phyloP scores from a whole-genome alignment of 345 rosid genomes.

The Durio zibethinus region DNA sequence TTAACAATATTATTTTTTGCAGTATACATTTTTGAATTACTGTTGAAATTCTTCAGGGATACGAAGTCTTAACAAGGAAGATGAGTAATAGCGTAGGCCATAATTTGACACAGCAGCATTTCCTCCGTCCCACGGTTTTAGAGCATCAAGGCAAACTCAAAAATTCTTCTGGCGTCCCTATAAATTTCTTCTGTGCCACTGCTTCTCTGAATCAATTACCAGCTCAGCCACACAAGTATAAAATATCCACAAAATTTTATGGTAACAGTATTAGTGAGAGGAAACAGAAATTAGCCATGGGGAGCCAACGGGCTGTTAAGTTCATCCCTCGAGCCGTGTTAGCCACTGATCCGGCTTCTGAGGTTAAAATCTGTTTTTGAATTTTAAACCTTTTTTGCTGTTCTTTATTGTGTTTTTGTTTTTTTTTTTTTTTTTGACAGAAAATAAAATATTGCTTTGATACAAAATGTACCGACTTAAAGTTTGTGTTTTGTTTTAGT shows the following conservation, averaged over 20 bases:
- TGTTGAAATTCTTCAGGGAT: conserved; percentile 34
- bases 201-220: conserved; percentile 33
- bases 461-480: neutral
- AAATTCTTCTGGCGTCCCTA: conserved; percentile 43
- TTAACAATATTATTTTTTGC: neutral
- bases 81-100: conserved; percentile 68
- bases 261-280: conserved; percentile 41
- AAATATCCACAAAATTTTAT: conserved; percentile 37
- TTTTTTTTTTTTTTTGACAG: neutral
- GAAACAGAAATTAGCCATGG: conserved; percentile 32
- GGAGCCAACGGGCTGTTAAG: conserved; percentile 31
- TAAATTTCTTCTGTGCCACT: conserved; percentile 42
- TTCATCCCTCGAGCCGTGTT: conserved; percentile 62
- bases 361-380: conserved; percentile 34
- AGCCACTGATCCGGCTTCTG: conserved; percentile 63
- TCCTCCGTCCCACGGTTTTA: conserved; percentile 50
- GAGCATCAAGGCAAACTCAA: conserved; percentile 58
- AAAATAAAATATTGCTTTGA: neutral
- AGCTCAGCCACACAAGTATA: conserved; percentile 31
- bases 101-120: conserved; percentile 53
- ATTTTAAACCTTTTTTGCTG: neutral
- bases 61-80: conserved; percentile 39
- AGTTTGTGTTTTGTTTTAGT: neutral
- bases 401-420: neutral
- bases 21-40: no score